A percentile compares a stretch with the other conserved stretches of the same genome.
Conservation (phyloP, 1,139 yeast genomes). For the Candida labiduridarum region DNA sequence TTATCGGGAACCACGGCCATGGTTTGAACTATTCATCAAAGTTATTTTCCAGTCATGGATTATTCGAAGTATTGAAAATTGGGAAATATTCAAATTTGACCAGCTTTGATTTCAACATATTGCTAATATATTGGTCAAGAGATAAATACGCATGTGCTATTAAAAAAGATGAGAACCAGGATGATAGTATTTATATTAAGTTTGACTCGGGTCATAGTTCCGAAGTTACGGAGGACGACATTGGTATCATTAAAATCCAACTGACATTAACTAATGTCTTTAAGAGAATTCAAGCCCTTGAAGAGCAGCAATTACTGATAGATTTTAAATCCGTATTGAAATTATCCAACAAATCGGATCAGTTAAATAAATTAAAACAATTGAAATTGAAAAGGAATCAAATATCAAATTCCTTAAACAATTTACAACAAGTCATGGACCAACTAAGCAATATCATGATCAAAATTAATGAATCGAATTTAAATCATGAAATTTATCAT, state of each 20-base stretch:
- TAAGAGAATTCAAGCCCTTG: constrained; percentile 23
- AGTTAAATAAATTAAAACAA: constrained; percentile 10
- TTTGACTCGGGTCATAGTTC: constrained; percentile 16
- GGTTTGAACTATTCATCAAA: constrained; percentile 22
- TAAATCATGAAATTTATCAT: constrained; percentile 41
- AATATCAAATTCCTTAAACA: constrained; percentile 32
- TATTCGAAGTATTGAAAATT: constrained; percentile 19
- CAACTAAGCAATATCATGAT: constrained; percentile 41
- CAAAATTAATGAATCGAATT: constrained; percentile 51
- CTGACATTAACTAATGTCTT: constrained; percentile 23
- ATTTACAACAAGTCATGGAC: constrained; percentile 30
- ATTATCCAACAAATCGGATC: constrained; percentile 14
- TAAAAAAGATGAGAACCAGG: constrained; percentile 15
- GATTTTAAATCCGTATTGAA: constrained; percentile 17
- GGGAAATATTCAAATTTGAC: constrained; percentile 17
- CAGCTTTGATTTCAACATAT: constrained; percentile 25
- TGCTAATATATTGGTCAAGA: constrained; percentile 29
- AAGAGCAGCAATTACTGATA: constrained; percentile 25
- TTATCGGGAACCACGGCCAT: constrained; percentile 18
- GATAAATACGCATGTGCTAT: constrained; percentile 21
- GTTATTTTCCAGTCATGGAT: constrained; percentile 22
- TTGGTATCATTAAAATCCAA: constrained; percentile 28
- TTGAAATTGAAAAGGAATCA: constrained; percentile 18
- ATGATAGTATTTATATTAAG: constrained; percentile 25
- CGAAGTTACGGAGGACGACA: constrained; percentile 31